phyloP scores from a whole-genome alignment of 164 flowering plant genomes.

The Annona squamosa region DNA sequence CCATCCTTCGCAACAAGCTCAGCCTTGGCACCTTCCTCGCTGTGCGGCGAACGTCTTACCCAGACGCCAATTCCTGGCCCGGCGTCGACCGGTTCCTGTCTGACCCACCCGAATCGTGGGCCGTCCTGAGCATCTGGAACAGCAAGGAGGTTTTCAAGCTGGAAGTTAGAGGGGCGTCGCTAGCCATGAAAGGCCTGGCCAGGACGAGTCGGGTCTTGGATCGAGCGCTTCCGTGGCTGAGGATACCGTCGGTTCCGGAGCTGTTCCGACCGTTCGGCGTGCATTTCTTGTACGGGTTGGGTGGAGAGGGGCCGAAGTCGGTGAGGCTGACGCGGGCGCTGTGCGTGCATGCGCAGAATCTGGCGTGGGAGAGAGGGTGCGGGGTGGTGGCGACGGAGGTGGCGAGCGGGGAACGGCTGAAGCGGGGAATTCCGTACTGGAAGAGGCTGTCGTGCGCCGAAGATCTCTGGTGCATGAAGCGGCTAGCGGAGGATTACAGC shows the following conservation, averaged over 20 bases:
- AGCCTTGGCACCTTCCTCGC: conserved; percentile 74
- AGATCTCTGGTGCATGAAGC: conserved; percentile 91
- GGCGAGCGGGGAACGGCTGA: conserved; percentile 57
- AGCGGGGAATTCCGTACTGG: conserved; percentile 81
- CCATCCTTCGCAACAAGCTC: conserved; percentile 53
- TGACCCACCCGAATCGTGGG: conserved; percentile 80
- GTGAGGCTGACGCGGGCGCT: conserved; percentile 37
- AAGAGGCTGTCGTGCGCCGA: conserved; percentile 68
- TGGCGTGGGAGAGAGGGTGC: conserved; percentile 61
- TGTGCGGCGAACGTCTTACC: conserved; percentile 45
- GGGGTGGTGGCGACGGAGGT: conserved; percentile 88
- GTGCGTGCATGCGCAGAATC: conserved; percentile 69
- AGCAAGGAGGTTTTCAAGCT: conserved; percentile 53
- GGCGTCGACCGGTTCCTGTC: conserved; percentile 36
- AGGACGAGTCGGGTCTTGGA: conserved; percentile 60
- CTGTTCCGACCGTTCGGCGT: conserved; percentile 76
- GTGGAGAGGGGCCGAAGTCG: conserved; percentile 68
- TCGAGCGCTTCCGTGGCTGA: conserved; percentile 57
- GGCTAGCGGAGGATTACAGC: conserved; percentile 72
- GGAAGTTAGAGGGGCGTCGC: conserved; percentile 72
- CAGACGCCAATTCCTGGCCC: conserved; percentile 5
- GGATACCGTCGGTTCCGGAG: conserved; percentile 73
- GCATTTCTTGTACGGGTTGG: conserved; percentile 73
- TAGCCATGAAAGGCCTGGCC: conserved; percentile 31
- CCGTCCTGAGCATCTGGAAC: conserved; percentile 79